Evolutionary conservation across 192 early-diverging fungal species (phyloP), one percentile per base, ranked within the genome.

Genomic region (Gryganskiella cystojenkinii): DNA sequence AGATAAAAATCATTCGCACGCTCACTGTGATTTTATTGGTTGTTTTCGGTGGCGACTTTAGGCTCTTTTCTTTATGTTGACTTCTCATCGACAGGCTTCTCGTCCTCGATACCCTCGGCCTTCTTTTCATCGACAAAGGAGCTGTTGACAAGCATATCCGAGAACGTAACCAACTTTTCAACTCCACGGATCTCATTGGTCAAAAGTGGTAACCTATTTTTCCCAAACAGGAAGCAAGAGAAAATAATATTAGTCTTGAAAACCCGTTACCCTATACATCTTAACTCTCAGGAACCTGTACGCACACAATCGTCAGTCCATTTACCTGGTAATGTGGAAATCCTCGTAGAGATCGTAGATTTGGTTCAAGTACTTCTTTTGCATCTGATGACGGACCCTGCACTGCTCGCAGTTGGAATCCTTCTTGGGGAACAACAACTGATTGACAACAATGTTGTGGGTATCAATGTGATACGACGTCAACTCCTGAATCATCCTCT

Each of bases 261-360:
- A n/a, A n/a, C n/a, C n/a, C n/a, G n/a, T n/a, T n/a, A n/a, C n/a
- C n/a, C n/a, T n/a, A n/a, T n/a, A n/a, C n/a, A n/a, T n/a, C n/a
- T n/a, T n/a, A n/a, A n/a, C n/a, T n/a, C n/a, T n/a, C n/a, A n/a
- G n/a, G n/a, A n/a, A n/a, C n/a, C n/a, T n/a, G n/a, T n/a, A n/a
- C n/a, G n/a, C n/a, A n/a, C n/a, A n/a, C n/a, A n/a, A n/a, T n/a
- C n/a, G n/a, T n/a, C n/a, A n/a, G n/a, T n/a, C n/a, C n/a, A n/a
- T 9, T 27, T 68, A 70, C 67, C 71, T 78, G 59, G 67, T 69
- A 55, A 99, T 88, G 70, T 99, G 95, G 86, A 99, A 99, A 82
- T 99, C 98, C 55, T 97, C 96, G 74, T 99, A 99, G n/a, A 99
- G 86, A 64, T 99, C 97, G 80, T 94, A 92, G 61, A 99, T 99